Evolutionary conservation across 208 protist species (phyloP), one percentile per base, ranked within the genome.

Genomic region (Trypanosoma mega): DNA sequence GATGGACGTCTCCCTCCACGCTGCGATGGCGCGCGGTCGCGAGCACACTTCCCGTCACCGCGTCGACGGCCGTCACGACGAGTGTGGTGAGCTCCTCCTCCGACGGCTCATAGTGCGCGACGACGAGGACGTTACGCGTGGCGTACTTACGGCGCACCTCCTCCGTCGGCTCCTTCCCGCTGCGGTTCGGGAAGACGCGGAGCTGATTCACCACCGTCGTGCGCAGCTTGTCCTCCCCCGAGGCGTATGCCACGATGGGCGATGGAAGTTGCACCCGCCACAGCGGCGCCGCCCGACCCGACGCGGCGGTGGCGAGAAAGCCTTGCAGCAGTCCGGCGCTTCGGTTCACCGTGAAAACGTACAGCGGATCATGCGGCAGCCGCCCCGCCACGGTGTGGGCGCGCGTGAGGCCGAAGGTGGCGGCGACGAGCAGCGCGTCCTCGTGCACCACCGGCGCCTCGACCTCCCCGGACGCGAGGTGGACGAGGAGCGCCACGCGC

Each of bases 131-230:
- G 63, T 96, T 93, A 50, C 71, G 76, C 27, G 78, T 89, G 1
- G 88, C 83, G 66, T 90, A 96, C 56, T 80, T 81, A 50, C 78
- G 84, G 43, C 81, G 82, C 50, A 96, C 88, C 62, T 94, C 87
- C 23, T 94, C 81, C 16, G 74, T 71, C 7, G 52, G 36, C 48
- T 83, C 78, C 47, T 69, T 72, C 29, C 76, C 72, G 11, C 71
- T 80, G 26, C 68, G 60, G 68, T 91, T 96, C 11, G 78, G 80
- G 74, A 82, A 92, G 24, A 96, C 72, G 33, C 71, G 81, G 24
- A 96, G 68, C 47, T 78, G 53, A 74, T 94, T 95, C 6, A 83
- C 72, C 5, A 84, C 47, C 18, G 74, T 73, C 2, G 82, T 82
- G 27, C 79, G 76, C 12, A 77, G 58, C 18, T 54, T 51, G 45